Conservation (phyloP, 108 stramenopile genomes). For the Parietichytrium sp. region DNA sequence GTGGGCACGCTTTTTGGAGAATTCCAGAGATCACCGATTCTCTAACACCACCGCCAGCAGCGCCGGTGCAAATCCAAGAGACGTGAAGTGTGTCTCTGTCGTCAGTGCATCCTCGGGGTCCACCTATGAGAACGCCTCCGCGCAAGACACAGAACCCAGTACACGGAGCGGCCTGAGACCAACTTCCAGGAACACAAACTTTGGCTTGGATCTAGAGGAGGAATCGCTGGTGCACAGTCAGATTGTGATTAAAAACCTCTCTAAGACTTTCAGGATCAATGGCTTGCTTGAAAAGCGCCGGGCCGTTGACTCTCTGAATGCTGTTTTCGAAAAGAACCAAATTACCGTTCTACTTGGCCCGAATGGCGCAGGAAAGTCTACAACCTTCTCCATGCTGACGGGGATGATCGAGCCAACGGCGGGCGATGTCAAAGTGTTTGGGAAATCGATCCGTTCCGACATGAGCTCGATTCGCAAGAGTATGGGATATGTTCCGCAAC, state of each 20-base stretch:
- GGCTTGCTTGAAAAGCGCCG: background rate
- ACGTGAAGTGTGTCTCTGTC: too few relatives aligned
- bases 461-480: background rate
- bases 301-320: slow-evolving; percentile 19
- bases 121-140: too few relatives aligned
- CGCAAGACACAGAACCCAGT: too few relatives aligned
- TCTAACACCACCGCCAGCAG: too few relatives aligned
- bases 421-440: slow-evolving; percentile 22
- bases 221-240: too few relatives aligned
- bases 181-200: too few relatives aligned
- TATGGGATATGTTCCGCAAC: slow-evolving; percentile 40
- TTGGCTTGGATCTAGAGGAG: too few relatives aligned
- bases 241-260: background rate
- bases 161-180: too few relatives aligned
- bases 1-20: too few relatives aligned
- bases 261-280: slow-evolving; percentile 5
- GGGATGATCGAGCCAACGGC: slow-evolving; percentile 25
- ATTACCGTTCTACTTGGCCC: slow-evolving; percentile 54
- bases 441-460: slow-evolving; percentile 20
- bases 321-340: slow-evolving; percentile 47
- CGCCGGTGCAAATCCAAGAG: too few relatives aligned
- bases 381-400: slow-evolving; percentile 40
- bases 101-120: too few relatives aligned
- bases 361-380: slow-evolving; percentile 54
- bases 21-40: too few relatives aligned